Conservation (phyloP, 495 filamentous ascomycete species). For the Xylaria venustula region DNA sequence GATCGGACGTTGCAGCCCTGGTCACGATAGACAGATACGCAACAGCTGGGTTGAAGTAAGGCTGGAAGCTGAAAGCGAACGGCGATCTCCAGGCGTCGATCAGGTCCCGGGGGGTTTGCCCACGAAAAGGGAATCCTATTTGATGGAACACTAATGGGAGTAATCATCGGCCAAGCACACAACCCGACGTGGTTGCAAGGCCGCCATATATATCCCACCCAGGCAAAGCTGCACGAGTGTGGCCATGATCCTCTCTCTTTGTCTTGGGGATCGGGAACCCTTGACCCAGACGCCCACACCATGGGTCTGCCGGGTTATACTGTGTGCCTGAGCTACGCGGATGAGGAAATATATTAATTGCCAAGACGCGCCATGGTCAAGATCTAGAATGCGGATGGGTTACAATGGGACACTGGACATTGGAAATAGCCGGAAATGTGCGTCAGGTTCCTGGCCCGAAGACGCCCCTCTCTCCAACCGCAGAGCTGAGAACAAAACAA, state of each 20-base stretch:
- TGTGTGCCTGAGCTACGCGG: conserved; percentile 12
- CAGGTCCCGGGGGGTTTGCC: conserved; percentile 5
- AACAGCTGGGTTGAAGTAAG: conserved; percentile 1
- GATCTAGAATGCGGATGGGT: conserved; percentile 19
- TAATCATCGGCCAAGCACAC: not conserved
- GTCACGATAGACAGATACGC: not conserved
- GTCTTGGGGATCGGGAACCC: conserved; percentile 18
- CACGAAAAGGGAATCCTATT: not conserved
- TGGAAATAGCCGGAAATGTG: conserved; percentile 29
- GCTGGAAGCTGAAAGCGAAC: conserved; percentile 16
- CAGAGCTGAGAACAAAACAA: conserved; percentile 9
- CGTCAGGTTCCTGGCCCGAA: conserved; percentile 22
- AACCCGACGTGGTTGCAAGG: not conserved
- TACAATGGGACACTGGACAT: not conserved
- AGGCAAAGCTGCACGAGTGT: conserved; percentile 1
- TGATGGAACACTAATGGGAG: not conserved
- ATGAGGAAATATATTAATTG: conserved; percentile 25
- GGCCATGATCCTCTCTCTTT: conserved; percentile 15
- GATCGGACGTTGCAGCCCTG: not conserved
- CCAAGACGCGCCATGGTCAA: conserved; percentile 17
- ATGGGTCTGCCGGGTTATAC: conserved; percentile 5
- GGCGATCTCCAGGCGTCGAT: conserved; percentile 17
- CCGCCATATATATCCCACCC: conserved; percentile 4
- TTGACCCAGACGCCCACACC: not conserved
- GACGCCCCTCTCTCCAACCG: conserved; percentile 1